A percentile compares a stretch with the other conserved stretches of the same genome.
These are phyloP conservation scores for Phytophthora palmivora DNA, from an alignment of 352 stramenopile species.

Conservation along the genomic window DNA sequence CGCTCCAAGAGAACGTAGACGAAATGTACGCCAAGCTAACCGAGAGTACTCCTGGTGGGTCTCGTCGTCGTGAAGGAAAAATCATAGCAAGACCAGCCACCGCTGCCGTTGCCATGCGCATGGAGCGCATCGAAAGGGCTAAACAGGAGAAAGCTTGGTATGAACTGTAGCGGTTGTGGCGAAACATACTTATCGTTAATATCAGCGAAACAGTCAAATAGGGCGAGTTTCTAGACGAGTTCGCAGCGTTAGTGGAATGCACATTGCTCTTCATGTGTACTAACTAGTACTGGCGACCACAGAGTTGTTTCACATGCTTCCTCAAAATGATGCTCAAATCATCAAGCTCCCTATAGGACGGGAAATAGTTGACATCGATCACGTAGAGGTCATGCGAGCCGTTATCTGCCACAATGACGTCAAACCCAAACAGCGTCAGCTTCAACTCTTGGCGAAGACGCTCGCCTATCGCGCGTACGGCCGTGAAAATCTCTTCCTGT, in stretches of 20 bases:
- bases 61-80: conserved; percentile 13
- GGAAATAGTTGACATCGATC: conserved; percentile 91
- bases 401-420: conserved; percentile 81
- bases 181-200: background rate
- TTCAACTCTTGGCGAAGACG: conserved; percentile 66
- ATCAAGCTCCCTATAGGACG: conserved; percentile 85
- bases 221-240: background rate
- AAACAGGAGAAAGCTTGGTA: conserved; percentile 39
- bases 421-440: conserved; percentile 85
- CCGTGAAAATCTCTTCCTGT: conserved; percentile 63
- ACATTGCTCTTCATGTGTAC: conserved; percentile 1
- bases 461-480: conserved; percentile 66
- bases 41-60: background rate
- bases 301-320: conserved; percentile 61
- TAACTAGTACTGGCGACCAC: conserved; percentile 36
- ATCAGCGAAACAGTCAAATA: background rate
- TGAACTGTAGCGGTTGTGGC: conserved; percentile 14
- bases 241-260: conserved; percentile 1
- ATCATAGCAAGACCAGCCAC: conserved; percentile 18
- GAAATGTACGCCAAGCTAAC: conserved; percentile 24
- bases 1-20: conserved; percentile 18
- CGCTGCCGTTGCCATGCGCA: conserved; percentile 31
- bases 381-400: conserved; percentile 62
- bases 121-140: conserved; percentile 33
- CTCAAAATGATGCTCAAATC: conserved; percentile 68